Evolutionary conservation across 257 asterid genomes (phyloP).

Genomic region (Capsicum chinense): DNA sequence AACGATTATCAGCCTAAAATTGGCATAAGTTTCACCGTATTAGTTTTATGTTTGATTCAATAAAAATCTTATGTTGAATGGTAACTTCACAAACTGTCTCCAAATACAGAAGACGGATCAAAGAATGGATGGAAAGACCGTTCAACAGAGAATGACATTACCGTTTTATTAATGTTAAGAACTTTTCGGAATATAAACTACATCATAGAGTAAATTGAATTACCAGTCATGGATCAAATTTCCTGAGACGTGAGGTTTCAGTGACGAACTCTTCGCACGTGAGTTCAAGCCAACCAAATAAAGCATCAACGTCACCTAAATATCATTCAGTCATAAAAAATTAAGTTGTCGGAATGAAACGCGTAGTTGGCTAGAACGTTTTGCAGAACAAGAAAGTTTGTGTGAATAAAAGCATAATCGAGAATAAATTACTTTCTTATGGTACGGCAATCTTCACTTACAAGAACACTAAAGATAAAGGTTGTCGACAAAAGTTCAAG

Average conservation of each 20-base stretch:
- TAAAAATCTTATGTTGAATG: not conserved
- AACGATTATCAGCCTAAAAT: not conserved
- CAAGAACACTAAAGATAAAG: constrained; percentile 64
- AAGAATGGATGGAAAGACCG: not conserved
- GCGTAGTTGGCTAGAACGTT: not conserved
- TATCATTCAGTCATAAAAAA: constrained; percentile 20
- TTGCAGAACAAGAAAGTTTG: not conserved
- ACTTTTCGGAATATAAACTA: not conserved
- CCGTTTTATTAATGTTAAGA: constrained; percentile 21
- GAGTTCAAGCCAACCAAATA: constrained; percentile 73
- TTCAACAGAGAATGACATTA: not conserved
- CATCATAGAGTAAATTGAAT: constrained; percentile 22
- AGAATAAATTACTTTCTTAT: not conserved
- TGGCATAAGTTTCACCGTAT: not conserved
- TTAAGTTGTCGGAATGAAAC: constrained; percentile 26
- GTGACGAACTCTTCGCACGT: constrained; percentile 68
- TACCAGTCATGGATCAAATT: constrained; percentile 91
- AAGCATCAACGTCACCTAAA: constrained; percentile 72
- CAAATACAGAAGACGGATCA: not conserved
- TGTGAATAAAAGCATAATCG: not conserved
- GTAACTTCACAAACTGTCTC: not conserved
- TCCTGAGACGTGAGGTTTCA: constrained; percentile 81
- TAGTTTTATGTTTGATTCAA: not conserved
- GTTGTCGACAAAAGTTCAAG: constrained; percentile 85
- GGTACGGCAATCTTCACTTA: constrained; percentile 45